Evolutionary conservation across 805 yeast genomes (phyloP).

Genomic region (Hyphopichia homilentoma): DNA sequence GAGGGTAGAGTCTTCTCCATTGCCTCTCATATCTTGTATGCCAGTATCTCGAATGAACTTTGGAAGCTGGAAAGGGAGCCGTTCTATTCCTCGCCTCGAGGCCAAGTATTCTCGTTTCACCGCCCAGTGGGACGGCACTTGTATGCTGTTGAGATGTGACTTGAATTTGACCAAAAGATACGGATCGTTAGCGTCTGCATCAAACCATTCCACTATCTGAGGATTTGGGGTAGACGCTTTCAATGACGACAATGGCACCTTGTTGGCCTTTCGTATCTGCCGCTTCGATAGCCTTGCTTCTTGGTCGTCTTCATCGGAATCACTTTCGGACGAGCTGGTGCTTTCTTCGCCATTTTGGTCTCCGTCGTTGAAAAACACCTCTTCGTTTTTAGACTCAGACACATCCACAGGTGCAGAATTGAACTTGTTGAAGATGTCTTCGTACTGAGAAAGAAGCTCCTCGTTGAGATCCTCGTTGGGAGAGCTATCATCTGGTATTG

Average conservation of each 20-base stretch:
- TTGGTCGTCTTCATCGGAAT: slow-evolving; percentile 15
- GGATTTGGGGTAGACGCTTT: slow-evolving; percentile 63
- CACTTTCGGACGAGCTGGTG: slow-evolving; percentile 7
- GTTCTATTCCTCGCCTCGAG: slow-evolving; percentile 60
- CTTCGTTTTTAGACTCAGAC: slow-evolving; percentile 16
- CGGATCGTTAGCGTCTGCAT: slow-evolving; percentile 83
- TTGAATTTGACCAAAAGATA: slow-evolving; percentile 60
- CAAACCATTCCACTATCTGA: slow-evolving; percentile 80
- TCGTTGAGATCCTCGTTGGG: slow-evolving; percentile 4
- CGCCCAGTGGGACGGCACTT: slow-evolving; percentile 85
- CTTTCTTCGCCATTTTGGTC: slow-evolving; percentile 9
- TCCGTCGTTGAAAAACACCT: slow-evolving; percentile 6
- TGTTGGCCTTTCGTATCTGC: slow-evolving; percentile 48
- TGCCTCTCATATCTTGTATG: slow-evolving; percentile 79
- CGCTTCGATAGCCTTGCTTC: slow-evolving; percentile 37
- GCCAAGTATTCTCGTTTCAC: slow-evolving; percentile 70
- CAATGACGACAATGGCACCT: slow-evolving; percentile 63
- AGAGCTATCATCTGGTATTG: too few relatives aligned
- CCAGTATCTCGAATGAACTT: slow-evolving; percentile 77
- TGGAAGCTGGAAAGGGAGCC: slow-evolving; percentile 74
- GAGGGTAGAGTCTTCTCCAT: slow-evolving; percentile 52
- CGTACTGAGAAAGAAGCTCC: slow-evolving; percentile 15
- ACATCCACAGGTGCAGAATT: slow-evolving; percentile 25
- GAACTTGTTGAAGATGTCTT: slow-evolving; percentile 16
- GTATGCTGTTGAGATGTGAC: slow-evolving; percentile 59